These are phyloP conservation scores for Hericium rajendrae DNA, from an alignment of 768 basidiomycete species.

Conservation along the genomic window DNA sequence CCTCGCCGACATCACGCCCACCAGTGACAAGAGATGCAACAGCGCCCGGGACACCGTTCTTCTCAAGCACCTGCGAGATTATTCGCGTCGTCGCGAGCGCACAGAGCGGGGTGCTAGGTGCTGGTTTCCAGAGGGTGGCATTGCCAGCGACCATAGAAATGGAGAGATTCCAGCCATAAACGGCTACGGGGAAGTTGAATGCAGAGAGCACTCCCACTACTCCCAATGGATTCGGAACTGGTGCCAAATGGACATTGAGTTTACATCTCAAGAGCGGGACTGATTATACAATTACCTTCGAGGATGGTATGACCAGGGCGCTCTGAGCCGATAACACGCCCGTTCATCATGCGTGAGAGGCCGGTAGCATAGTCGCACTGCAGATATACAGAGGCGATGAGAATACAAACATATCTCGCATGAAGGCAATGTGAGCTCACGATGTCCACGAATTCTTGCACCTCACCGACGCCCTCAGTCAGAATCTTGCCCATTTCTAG, in stretches of 20 bases:
- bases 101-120: constrained; percentile 79
- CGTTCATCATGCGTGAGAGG: constrained; percentile 90
- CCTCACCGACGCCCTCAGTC: constrained; percentile 86
- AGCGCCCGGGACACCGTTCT: constrained; percentile 76
- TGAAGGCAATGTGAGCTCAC: constrained; percentile 35
- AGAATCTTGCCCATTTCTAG: constrained; percentile 89
- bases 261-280: background rate
- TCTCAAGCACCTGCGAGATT: constrained; percentile 69
- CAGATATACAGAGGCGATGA: background rate
- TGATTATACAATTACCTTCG: constrained; percentile 44
- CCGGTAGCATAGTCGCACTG: constrained; percentile 95
- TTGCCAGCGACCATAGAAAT: constrained; percentile 87
- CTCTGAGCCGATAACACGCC: constrained; percentile 79
- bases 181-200: constrained; percentile 95
- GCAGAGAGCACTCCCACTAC: constrained; percentile 70
- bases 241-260: no score
- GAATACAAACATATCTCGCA: background rate
- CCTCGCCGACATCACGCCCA: constrained; percentile 70
- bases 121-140: constrained; percentile 93
- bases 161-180: constrained; percentile 74
- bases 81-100: constrained; percentile 89
- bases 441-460: constrained; percentile 92
- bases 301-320: constrained; percentile 85
- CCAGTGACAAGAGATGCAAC: constrained; percentile 79
- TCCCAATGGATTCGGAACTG: constrained; percentile 87